Evolutionary conservation across 1,284 basidiomycete species (phyloP).

Genomic region (Fomitiporia mediterranea): DNA sequence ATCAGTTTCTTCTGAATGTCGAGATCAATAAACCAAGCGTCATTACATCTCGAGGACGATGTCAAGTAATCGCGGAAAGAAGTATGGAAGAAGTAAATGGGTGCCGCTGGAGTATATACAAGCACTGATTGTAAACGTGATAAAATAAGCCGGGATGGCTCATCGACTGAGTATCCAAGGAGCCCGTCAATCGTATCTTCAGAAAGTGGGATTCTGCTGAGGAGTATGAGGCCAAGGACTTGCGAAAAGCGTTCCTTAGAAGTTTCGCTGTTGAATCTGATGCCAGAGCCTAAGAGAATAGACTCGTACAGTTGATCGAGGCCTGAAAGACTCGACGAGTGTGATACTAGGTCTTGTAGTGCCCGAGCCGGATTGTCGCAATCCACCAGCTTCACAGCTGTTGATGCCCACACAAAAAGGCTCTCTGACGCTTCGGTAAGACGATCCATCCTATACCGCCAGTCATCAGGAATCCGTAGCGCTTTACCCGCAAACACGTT

Average conservation of each 20-base stretch:
- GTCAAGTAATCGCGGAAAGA: constrained; percentile 1
- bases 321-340: not conserved
- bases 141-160: not conserved
- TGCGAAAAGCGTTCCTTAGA: not conserved
- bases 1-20: not conserved
- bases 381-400: constrained; percentile 24
- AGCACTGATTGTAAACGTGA: no score
- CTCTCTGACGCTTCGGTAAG: constrained; percentile 25
- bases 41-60: not conserved
- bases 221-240: not conserved
- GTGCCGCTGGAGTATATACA: not conserved
- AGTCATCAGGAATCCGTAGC: not conserved
- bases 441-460: constrained; percentile 19
- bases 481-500: not conserved
- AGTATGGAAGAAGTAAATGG: not conserved
- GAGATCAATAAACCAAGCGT: not conserved
- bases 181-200: not conserved
- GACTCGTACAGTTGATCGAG: not conserved
- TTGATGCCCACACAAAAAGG: no score
- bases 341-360: not conserved
- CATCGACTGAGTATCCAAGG: not conserved
- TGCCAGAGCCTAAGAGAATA: not conserved
- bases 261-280: not conserved
- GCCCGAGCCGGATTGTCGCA: not conserved
- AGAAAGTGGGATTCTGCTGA: not conserved